Evolutionary conservation across 768 basidiomycete genomes (phyloP), one percentile per base, ranked within the genome.

Genomic region (Kwoniella sp.): DNA sequence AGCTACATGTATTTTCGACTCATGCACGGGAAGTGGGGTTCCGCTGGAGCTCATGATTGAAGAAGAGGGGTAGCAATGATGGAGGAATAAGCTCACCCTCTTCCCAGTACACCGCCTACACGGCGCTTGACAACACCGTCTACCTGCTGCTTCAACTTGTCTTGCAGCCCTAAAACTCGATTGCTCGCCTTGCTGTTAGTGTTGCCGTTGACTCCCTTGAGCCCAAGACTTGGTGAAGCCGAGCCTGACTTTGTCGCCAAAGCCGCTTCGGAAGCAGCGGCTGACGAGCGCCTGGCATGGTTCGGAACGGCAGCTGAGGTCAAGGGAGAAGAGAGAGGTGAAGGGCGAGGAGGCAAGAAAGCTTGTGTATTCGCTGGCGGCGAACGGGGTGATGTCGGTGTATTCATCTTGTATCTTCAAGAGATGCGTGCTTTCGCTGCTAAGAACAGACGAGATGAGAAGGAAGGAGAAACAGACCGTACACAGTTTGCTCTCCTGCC

Each of bases 71-170:
- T 15, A 26, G 52, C n/a, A 30, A 30, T 28, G 7, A 31, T 30
- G 31, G 50, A 48, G 31, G 38, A 48, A 25, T 20, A 17, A 37
- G 22, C 77, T 73, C 58, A 78, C 77, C 79, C 79, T 70, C 79
- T 53, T 17, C 69, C 77, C 31, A 81, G 57, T 0, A 81, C 79
- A 45, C 74, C 74, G 9, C 79, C 79, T 38, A 64, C 63, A 8
- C 79, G 31, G 25, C 78, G 69, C 68, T 79, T 81, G 38, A 81
- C 78, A 5, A 81, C 78, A 15, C 79, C 79, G 55, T 73, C 75
- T 5, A 68, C 67, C 64, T 79, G 73, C 48, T 70, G 66, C 61
- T 57, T 69, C 60, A 80, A 55, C 38, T 67, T 66, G 28, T 77
- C 75, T 56, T 78, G 75, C 25, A 76, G 68, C 1, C 77, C 75